Evolutionary conservation across 78 protist genomes (phyloP).

Genomic region (Andalucia godoyi): DNA sequence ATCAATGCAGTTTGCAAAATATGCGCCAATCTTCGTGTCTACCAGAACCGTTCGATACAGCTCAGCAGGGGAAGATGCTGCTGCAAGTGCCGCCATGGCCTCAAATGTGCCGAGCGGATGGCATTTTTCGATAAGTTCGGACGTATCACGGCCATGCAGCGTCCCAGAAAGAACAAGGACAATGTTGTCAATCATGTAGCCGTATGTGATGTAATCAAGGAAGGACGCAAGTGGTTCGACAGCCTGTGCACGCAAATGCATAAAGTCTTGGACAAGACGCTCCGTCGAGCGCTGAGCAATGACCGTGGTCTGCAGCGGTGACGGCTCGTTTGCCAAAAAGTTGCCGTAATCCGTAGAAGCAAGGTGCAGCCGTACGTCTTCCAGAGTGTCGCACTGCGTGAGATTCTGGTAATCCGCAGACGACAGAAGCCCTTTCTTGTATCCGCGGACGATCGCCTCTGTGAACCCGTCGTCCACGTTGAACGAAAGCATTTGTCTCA

Average conservation of each 20-base stretch:
- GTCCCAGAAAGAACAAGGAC: conserved; percentile 87
- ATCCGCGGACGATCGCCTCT: conserved; percentile 55
- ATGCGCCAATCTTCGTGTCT: conserved; percentile 84
- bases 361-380: conserved; percentile 89
- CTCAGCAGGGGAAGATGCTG: conserved; percentile 57
- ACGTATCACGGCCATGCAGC: conserved; percentile 68
- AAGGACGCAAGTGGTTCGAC: conserved; percentile 85
- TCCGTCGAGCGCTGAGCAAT: conserved; percentile 28
- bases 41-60: conserved; percentile 82
- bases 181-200: conserved; percentile 81
- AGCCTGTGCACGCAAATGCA: conserved; percentile 64
- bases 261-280: conserved; percentile 71
- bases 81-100: conserved; percentile 59
- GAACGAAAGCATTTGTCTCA: conserved; percentile 27
- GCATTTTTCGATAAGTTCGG: conserved; percentile 74
- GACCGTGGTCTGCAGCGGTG: conserved; percentile 30
- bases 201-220: conserved; percentile 88
- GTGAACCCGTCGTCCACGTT: conserved; percentile 80
- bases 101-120: conserved; percentile 94
- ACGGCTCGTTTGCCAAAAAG: conserved; percentile 81
- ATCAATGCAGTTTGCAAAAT: conserved; percentile 13
- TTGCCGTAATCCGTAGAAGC: conserved; percentile 83
- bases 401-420: conserved; percentile 76
- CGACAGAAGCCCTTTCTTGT: conserved; percentile 53
- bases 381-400: conserved; percentile 88